These are phyloP conservation scores for Hemisphaericaspora xylanilytica DNA, from an alignment of 1,139 yeast species.

Conservation along the genomic window DNA sequence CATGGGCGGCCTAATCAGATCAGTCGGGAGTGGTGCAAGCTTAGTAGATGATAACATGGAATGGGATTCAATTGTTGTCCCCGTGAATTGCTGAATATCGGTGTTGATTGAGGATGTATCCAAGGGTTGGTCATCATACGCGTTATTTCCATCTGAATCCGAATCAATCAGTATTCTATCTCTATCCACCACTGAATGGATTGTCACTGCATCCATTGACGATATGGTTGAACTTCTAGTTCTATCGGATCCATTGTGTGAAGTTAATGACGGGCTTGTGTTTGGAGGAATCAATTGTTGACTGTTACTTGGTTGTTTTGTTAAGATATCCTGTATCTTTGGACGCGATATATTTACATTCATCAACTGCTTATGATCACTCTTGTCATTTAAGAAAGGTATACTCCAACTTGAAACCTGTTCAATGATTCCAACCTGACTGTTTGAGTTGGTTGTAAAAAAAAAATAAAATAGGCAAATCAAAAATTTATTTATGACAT, in stretches of 20 bases:
- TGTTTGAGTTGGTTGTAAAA: not conserved
- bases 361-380: not conserved
- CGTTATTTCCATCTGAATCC: not conserved
- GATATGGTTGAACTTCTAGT: conserved; percentile 4
- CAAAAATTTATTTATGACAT: too few relatives aligned
- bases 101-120: not conserved
- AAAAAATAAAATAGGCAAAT: not conserved
- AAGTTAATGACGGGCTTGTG: not conserved
- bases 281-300: not conserved
- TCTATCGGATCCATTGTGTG: not conserved
- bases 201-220: conserved; percentile 4
- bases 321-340: conserved; percentile 1
- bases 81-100: not conserved
- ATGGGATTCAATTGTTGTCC: not conserved
- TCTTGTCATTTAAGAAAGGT: not conserved
- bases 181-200: conserved; percentile 5
- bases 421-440: not conserved
- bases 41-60: not conserved
- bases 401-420: too few relatives aligned
- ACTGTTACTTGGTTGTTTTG: not conserved
- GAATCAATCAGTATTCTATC: not conserved
- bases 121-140: not conserved
- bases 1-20: conserved; percentile 1
- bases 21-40: not conserved
- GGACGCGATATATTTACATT: not conserved